A percentile compares a stretch with the other conserved stretches of the same genome.
Conservation (phyloP, 129 eudicot species). For the Dittrichia graveolens region DNA sequence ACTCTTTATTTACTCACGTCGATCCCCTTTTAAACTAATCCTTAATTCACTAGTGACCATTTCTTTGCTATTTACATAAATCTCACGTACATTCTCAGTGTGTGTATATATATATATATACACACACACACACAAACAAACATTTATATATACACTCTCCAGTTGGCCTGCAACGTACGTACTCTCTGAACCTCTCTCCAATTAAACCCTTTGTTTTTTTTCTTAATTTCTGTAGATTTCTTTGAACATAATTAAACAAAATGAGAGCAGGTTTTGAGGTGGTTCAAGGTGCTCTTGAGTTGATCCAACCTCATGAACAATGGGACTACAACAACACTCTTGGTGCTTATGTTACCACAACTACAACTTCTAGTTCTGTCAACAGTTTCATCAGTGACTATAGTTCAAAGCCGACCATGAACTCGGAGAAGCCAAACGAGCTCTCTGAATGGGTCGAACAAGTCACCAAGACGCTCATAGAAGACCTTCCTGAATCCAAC, state of each 20-base stretch:
- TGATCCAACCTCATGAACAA: conserved; percentile 63
- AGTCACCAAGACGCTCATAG: conserved; percentile 72
- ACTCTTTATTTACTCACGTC: conserved; percentile 20
- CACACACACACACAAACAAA: not conserved
- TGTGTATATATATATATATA: conserved; percentile 11
- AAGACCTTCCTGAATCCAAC: conserved; percentile 61
- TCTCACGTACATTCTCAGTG: not conserved
- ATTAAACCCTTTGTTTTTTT: conserved; percentile 15
- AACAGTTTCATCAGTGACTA: conserved; percentile 34
- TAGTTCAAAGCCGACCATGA: conserved; percentile 21
- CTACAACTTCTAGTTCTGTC: conserved; percentile 24
- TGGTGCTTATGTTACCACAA: conserved; percentile 27
- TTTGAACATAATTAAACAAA: conserved; percentile 10
- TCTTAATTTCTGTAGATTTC: not conserved
- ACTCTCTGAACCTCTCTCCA: conserved; percentile 29
- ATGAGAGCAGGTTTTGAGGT: conserved; percentile 54
- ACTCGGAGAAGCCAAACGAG: conserved; percentile 50
- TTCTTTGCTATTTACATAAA: conserved; percentile 31
- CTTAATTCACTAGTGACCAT: conserved; percentile 29
- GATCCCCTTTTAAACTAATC: conserved; percentile 20
- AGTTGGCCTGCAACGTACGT: conserved; percentile 49
- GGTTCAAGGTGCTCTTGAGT: conserved; percentile 46
- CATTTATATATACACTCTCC: conserved; percentile 15
- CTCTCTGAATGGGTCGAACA: conserved; percentile 83
- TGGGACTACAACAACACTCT: conserved; percentile 47